Evolutionary conservation across 2,329 filamentous ascomycete species (phyloP), one percentile per base, ranked within the genome.

Genomic region (Fonsecaea monophora): DNA sequence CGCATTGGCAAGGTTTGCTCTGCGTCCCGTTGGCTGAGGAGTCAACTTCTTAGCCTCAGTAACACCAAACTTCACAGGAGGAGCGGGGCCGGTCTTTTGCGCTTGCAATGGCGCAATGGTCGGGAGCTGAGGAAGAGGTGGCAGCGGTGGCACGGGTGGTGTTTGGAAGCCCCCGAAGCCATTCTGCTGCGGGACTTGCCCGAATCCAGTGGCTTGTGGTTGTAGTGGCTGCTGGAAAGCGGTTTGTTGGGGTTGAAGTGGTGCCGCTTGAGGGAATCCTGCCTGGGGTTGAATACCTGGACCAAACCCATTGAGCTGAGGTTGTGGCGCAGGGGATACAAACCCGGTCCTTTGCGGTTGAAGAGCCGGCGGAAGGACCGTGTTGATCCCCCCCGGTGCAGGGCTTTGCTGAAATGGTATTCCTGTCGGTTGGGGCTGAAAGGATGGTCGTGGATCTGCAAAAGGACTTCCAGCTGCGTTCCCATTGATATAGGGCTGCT

Each of bases 1-100:
- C 75, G 95, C 95, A 87, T 96, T 92, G 60, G 91, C 86, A 72
- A 99, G 85, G 78, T 98, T 97, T 64, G 95, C 95, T 82, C 91
- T 89, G 74, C 91, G 85, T 70, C 95, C 95, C 6, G 95, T 99
- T 34, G 92, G 86, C 81, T 98, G 95, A 35, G 94, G 89, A 68
- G 87, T 85, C 73, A 98, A 81, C 78, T 91, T 95, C 80, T 93
- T 92, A 57, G 89, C 87, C 34, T 84, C 82, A 65, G 87, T 85
- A 40, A 96, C 89, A 45, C 95, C 95, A 77, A 99, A 99, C 67
- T 92, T 87, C 18, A 99, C 90, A 30, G 92, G 88, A 54, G 95
- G 95, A 21, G 94, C 84, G 6, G 95, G 95, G 0, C 92, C 92
- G 8, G 92, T 96, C 82, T 91, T 89, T 77, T 96, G 92, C 54